Percentiles rank a stretch among this genome's conserved stretches.
Evolutionary conservation across 2,329 filamentous ascomycete genomes (phyloP).

Genomic region (Annulohypoxylon truncatum): DNA sequence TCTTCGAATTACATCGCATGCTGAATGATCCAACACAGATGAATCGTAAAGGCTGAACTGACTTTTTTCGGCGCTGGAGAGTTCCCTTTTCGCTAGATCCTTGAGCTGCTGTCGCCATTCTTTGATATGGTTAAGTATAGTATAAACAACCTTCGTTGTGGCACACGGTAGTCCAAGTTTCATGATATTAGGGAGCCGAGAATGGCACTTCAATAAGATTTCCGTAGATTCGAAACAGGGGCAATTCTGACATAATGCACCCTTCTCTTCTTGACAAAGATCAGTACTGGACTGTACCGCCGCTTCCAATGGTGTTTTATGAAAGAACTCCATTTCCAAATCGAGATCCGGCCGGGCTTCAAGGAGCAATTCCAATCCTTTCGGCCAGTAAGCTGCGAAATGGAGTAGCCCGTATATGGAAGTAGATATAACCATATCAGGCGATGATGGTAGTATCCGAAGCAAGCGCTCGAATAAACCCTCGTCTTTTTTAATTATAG

Average conservation of each 20-base stretch:
- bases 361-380: neutral
- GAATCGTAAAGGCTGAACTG: neutral
- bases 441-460: neutral
- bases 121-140: neutral
- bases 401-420: neutral
- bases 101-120: neutral
- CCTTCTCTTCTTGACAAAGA: neutral
- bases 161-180: no score
- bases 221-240: neutral
- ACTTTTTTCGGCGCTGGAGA: neutral
- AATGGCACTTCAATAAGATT: neutral
- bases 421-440: neutral
- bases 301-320: neutral
- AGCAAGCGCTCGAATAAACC: neutral
- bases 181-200: no score
- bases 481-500: neutral
- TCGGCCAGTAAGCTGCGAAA: slow-evolving; percentile 6
- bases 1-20: neutral
- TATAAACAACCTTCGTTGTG: neutral
- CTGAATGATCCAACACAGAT: neutral
- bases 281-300: neutral
- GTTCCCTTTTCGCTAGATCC: neutral
- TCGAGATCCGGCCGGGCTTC: neutral
- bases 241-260: neutral
- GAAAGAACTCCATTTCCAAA: no score